phyloP scores from a whole-genome alignment of 2,329 filamentous ascomycete genomes.

The Lasiodiplodia gonubiensis region DNA sequence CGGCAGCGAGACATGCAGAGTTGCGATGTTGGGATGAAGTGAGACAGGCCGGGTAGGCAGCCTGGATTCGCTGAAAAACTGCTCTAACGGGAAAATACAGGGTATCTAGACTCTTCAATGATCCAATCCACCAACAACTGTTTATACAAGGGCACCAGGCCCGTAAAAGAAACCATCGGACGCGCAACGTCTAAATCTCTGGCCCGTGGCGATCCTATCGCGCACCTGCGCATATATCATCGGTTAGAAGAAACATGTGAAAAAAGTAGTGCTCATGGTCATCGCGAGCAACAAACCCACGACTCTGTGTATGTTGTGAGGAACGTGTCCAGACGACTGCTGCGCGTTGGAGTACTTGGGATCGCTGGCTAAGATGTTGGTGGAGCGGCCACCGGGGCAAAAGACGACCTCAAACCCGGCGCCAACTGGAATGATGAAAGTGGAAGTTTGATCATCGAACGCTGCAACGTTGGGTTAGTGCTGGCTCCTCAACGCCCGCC shows the following conservation, averaged over 20 bases:
- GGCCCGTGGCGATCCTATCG: neutral
- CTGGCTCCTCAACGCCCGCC: too few relatives aligned
- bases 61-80: constrained; percentile 1
- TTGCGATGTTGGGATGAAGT: neutral
- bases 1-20: neutral
- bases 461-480: constrained; percentile 41
- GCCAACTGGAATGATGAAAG: constrained; percentile 65
- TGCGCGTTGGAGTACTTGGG: constrained; percentile 40
- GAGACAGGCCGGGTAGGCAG: neutral
- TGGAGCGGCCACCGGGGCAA: constrained; percentile 67
- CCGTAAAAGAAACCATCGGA: constrained; percentile 1
- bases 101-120: constrained; percentile 19
- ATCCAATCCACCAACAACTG: constrained; percentile 16
- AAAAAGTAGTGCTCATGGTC: constrained; percentile 21
- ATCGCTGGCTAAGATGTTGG: constrained; percentile 53
- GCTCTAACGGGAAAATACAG: constrained; percentile 19
- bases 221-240: neutral
- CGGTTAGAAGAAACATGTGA: constrained; percentile 23
- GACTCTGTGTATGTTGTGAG: constrained; percentile 11
- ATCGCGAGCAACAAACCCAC: constrained; percentile 27
- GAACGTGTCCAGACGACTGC: constrained; percentile 30
- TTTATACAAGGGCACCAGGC: constrained; percentile 14
- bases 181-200: neutral
- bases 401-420: constrained; percentile 81
- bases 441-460: constrained; percentile 63